A percentile compares a stretch with the other conserved stretches of the same genome.
Conservation (phyloP, 176 grass and related monocot species). For the Canna indica region DNA sequence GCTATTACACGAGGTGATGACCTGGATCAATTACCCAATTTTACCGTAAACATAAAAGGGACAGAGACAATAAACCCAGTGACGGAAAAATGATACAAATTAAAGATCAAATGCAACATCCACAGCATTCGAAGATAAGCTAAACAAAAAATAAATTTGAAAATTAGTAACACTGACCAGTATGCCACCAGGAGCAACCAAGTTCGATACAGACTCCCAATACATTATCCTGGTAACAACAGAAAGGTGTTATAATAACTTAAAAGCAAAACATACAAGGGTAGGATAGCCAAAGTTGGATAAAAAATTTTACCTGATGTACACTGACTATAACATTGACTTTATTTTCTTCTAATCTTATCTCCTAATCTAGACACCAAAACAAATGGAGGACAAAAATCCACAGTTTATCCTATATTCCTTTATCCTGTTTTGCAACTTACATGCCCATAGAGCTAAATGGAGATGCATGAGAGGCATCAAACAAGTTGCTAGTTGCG, state of each 20-base stretch:
- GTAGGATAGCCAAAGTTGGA: too few relatives aligned
- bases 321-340: too few relatives aligned
- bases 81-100: conserved; percentile 3
- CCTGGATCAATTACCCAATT: conserved; percentile 27
- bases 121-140: too few relatives aligned
- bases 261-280: too few relatives aligned
- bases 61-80: background rate
- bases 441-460: too few relatives aligned
- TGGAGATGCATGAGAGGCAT: background rate
- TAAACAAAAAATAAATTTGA: too few relatives aligned
- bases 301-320: too few relatives aligned
- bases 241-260: background rate
- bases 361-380: too few relatives aligned
- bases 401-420: too few relatives aligned
- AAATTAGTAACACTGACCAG: conserved; percentile 59
- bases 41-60: background rate
- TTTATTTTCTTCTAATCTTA: too few relatives aligned
- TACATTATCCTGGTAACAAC: conserved; percentile 57
- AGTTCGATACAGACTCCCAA: conserved; percentile 69
- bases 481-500: background rate
- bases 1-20: conserved; percentile 84
- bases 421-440: too few relatives aligned
- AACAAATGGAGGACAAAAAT: too few relatives aligned
- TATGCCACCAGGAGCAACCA: conserved; percentile 66
- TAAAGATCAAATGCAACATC: background rate